phyloP scores from a whole-genome alignment of 352 stramenopile genomes.

The Phytophthora constricta region DNA sequence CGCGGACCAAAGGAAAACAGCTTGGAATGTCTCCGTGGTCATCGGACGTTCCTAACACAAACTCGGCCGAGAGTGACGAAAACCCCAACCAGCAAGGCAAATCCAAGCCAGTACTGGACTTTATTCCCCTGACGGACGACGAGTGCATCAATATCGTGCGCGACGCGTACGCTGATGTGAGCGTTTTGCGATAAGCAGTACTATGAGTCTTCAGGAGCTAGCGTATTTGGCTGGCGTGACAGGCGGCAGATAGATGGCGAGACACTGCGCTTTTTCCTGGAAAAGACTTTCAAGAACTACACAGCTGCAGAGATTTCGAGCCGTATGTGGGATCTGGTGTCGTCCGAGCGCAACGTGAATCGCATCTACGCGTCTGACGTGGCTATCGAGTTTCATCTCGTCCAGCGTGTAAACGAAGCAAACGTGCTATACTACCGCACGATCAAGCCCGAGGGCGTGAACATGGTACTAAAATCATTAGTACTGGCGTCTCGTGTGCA shows the following conservation, averaged over 20 bases:
- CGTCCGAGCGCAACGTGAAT: conserved; percentile 56
- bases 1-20: conserved; percentile 14
- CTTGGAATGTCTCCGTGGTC: conserved; percentile 19
- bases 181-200: conserved; percentile 47
- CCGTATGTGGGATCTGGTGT: conserved; percentile 68
- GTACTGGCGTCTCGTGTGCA: conserved; percentile 63
- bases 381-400: conserved; percentile 54
- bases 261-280: conserved; percentile 64
- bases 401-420: conserved; percentile 59
- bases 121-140: conserved; percentile 41
- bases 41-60: conserved; percentile 4
- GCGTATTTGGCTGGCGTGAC: conserved; percentile 74
- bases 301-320: conserved; percentile 47
- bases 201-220: conserved; percentile 53
- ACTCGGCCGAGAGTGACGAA: not conserved
- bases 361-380: conserved; percentile 69
- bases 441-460: conserved; percentile 51
- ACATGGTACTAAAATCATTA: conserved; percentile 58
- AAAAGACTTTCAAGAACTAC: conserved; percentile 62
- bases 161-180: conserved; percentile 55
- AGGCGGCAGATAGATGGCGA: conserved; percentile 54
- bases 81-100: conserved; percentile 12
- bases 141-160: conserved; percentile 57
- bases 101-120: conserved; percentile 23
- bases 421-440: conserved; percentile 76